phyloP scores from a whole-genome alignment of 1,139 yeast genomes.

The Geotrichum restrictum region DNA sequence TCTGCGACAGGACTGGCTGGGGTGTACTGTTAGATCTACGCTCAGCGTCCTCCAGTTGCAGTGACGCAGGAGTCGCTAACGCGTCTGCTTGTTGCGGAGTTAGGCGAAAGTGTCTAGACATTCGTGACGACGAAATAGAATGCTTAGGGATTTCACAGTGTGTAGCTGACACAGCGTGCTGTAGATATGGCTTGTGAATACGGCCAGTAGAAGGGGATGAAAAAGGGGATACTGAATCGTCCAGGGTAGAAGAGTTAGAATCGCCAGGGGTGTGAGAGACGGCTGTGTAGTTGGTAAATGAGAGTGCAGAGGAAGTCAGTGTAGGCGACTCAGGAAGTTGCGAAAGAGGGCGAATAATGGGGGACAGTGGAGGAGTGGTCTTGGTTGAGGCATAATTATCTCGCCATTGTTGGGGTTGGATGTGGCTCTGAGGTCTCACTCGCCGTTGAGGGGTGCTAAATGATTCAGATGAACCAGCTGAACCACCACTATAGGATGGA shows the following conservation, averaged over 20 bases:
- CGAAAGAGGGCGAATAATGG: too few species aligned
- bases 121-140: constrained; percentile 10
- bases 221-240: not conserved
- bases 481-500: too few species aligned
- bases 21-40: not conserved
- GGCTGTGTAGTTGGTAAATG: not conserved
- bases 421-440: too few species aligned
- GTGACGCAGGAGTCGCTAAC: not conserved
- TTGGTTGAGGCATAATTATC: too few species aligned
- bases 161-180: constrained; percentile 4
- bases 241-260: not conserved
- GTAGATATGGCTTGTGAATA: constrained; percentile 1
- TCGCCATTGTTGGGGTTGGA: too few species aligned
- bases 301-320: too few species aligned
- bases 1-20: too few species aligned
- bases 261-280: not conserved
- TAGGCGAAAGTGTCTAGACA: constrained; percentile 7
- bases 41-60: too few species aligned
- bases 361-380: too few species aligned
- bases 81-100: not conserved
- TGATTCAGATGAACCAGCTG: too few species aligned
- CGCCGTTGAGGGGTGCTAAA: too few species aligned
- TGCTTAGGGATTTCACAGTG: constrained; percentile 8
- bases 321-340: too few species aligned
- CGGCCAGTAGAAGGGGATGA: not conserved